Base-by-base conservation (phyloP, 495 filamentous ascomycete species). In the Amphirosellinia nigrospora region DNA sequence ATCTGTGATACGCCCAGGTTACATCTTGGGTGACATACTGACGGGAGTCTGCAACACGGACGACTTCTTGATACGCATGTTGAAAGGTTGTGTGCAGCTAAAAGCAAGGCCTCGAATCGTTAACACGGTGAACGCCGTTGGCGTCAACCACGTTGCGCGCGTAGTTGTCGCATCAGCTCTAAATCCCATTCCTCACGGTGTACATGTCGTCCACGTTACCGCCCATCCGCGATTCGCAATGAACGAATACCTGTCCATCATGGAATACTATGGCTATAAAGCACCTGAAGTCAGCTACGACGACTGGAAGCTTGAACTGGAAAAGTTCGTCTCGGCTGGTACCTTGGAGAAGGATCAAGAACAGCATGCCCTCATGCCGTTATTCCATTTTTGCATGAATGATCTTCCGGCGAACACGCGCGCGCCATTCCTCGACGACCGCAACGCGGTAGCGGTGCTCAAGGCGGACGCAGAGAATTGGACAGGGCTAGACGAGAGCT, bases 61-160 rank as follows among this genome's bases (percentile, higher is more conserved):
- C 8, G 36, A 98, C 80, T 98, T 98, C 85, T 83, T 98, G 28
- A 87, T 97, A 65, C 91, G 94, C 58, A 87, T 98, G 86, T 78
- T 91, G 36, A 39, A 97, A 81, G 95, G 93, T 56, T 96, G 93
- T 70, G 86, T 96, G 56, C 95, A 98, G 78, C 81, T 97, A 0
- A 79, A 79, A 1, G 81, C 85, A 30, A 87, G 91, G 2, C 96
- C 96, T 0, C 84, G 87, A 68, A 94, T 99, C 71, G 75, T 83
- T 79, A 99, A 97, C 80, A 95, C 93, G 0, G 89, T 98, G 75
- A 99, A 99, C 81, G 88, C 89, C 77, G 93, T 97, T 4, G 95
- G 96, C 0, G 94, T 97, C 39, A 88, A 90, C 73, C 92, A 96
- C 74, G 94, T 97, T 58, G 88, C 91, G 0, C 85, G 88, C 9